phyloP scores from a whole-genome alignment of 768 basidiomycete species.

The Collybiopsis confluens region DNA sequence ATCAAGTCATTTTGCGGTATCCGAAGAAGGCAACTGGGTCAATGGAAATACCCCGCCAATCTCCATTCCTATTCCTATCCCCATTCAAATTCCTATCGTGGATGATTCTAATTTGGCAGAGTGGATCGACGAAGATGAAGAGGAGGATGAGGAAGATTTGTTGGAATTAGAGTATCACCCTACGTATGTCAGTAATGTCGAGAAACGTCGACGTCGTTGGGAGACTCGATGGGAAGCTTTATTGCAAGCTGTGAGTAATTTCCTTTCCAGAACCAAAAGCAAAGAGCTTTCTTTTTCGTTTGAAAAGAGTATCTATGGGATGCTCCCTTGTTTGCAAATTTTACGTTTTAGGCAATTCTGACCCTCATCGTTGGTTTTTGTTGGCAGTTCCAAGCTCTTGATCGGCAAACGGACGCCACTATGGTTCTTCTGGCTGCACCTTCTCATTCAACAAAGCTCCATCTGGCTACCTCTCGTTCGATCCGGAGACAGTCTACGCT shows the following conservation, averaged over 20 bases:
- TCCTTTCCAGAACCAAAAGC: not conserved
- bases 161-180: constrained; percentile 77
- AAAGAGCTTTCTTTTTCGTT: too few species aligned
- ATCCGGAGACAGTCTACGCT: constrained; percentile 55
- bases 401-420: constrained; percentile 78
- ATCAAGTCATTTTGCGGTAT: constrained; percentile 25
- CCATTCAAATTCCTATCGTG: constrained; percentile 11
- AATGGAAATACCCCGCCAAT: constrained; percentile 19
- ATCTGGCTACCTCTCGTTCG: constrained; percentile 62
- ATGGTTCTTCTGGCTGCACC: constrained; percentile 73
- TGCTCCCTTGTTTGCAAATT: constrained; percentile 2
- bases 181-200: constrained; percentile 57
- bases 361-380: constrained; percentile 17
- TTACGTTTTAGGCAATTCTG: constrained; percentile 26
- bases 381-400: constrained; percentile 68
- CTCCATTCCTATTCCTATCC: constrained; percentile 13
- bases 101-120: constrained; percentile 36
- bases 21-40: constrained; percentile 36
- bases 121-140: constrained; percentile 74
- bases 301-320: too few species aligned
- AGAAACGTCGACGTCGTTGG: constrained; percentile 69
- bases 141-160: constrained; percentile 65
- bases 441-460: constrained; percentile 64
- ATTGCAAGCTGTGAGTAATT: constrained; percentile 56
- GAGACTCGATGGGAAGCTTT: constrained; percentile 74